Evolutionary conservation across 2,329 filamentous ascomycete genomes (phyloP).

Genomic region (Monosporascus cannonballus): DNA sequence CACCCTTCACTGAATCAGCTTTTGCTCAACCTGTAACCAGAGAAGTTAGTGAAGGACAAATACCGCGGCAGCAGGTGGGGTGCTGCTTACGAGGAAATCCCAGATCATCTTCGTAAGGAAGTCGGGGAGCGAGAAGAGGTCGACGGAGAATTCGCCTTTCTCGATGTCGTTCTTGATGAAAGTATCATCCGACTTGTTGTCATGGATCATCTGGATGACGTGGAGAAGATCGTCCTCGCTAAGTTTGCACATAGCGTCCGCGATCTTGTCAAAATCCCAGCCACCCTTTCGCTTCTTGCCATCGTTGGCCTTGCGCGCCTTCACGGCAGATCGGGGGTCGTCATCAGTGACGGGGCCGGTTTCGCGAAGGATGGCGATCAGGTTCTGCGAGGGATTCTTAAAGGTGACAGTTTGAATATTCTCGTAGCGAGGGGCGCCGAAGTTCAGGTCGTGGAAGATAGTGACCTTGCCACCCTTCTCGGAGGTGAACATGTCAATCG

Average conservation of each 20-base stretch:
- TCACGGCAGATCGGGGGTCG: conserved; percentile 56
- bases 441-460: conserved; percentile 88
- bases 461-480: conserved; percentile 80
- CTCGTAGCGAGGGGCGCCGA: conserved; percentile 75
- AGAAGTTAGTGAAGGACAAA: conserved; percentile 4
- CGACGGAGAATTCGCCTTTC: conserved; percentile 96
- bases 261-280: conserved; percentile 91
- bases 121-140: conserved; percentile 95
- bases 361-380: conserved; percentile 73
- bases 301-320: conserved; percentile 49
- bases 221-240: conserved; percentile 89
- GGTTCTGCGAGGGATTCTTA: conserved; percentile 85
- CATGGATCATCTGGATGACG: conserved; percentile 96
- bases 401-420: conserved; percentile 75
- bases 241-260: conserved; percentile 82
- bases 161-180: conserved; percentile 98
- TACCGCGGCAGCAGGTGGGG: background rate
- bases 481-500: conserved; percentile 72
- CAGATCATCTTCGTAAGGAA: conserved; percentile 86
- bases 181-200: conserved; percentile 89
- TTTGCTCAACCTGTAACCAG: conserved; percentile 20
- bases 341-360: conserved; percentile 77
- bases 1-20: conserved; percentile 14
- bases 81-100: conserved; percentile 62
- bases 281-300: conserved; percentile 73